Evolutionary conservation across 768 basidiomycete genomes (phyloP).

Genomic region (Leccinum ochraceum): DNA sequence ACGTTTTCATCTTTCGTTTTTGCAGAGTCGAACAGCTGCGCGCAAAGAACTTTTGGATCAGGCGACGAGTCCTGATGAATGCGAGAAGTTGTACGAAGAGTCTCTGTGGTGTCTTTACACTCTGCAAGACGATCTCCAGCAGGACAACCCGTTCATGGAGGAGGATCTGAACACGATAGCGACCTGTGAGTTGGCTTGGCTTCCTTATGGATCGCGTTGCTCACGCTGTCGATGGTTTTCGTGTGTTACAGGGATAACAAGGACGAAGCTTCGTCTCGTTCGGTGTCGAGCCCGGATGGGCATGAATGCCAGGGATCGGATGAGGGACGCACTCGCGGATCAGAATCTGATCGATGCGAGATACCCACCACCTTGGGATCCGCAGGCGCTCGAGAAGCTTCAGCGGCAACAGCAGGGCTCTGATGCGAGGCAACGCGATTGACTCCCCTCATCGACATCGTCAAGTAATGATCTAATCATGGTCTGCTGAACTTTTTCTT

Average conservation of each 20-base stretch:
- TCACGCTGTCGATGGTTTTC: background rate
- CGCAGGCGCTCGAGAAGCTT: slow-evolving; percentile 38
- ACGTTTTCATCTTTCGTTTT: background rate
- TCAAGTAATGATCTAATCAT: background rate
- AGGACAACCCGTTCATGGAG: slow-evolving; percentile 81
- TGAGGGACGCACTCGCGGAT: slow-evolving; percentile 77
- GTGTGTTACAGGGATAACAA: slow-evolving; percentile 66
- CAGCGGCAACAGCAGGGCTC: slow-evolving; percentile 27
- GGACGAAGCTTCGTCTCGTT: slow-evolving; percentile 80
- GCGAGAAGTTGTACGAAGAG: slow-evolving; percentile 93
- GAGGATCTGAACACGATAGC: slow-evolving; percentile 79
- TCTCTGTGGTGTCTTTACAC: slow-evolving; percentile 93
- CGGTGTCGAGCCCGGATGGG: slow-evolving; percentile 75
- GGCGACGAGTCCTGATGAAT: slow-evolving; percentile 73
- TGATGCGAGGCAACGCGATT: slow-evolving; percentile 5
- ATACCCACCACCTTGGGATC: slow-evolving; percentile 72
- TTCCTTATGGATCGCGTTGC: background rate
- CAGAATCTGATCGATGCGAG: slow-evolving; percentile 76
- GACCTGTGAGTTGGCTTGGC: slow-evolving; percentile 54
- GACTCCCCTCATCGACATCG: too few species aligned
- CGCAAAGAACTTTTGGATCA: slow-evolving; percentile 86
- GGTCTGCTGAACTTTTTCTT: slow-evolving; percentile 4
- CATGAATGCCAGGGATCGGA: slow-evolving; percentile 71
- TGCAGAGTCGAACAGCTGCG: slow-evolving; percentile 89
- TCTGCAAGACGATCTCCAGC: slow-evolving; percentile 86